Base-by-base conservation (phyloP, 495 filamentous ascomycete species). In the Bombardia bombarda region DNA sequence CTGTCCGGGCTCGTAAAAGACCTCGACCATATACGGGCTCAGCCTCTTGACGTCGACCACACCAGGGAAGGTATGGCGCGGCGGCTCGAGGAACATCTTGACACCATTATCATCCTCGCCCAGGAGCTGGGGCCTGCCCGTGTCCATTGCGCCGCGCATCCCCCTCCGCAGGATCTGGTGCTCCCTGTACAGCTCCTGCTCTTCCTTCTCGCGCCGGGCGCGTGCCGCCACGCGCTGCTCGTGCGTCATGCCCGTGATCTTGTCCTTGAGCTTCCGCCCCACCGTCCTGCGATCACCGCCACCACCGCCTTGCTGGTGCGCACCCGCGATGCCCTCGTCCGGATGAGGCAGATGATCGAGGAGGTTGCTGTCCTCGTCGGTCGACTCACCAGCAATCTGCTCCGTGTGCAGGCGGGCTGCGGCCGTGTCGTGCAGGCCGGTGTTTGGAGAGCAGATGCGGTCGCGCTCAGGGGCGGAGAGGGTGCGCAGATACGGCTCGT, bases 211-310 rank as follows among this genome's bases (percentile, higher is more conserved):
- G 4, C 47, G 42, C 12, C 46, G 36, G 1, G 24, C 35, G 1
- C 58, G 38, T 1, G 50, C 55, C 0, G 33, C 35, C 0, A 35
- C 47, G 3, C 57, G 52, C 30, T 61, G 35, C 18, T 37, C 32
- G 25, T 56, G 57, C 9, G 57, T 53, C 0, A 50, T 56, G 1
- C 57, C 52, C 0, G 57, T 61, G 6, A 61, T 26, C 3, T 25
- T 40, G 37, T 61, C 55, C 30, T 61, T 61, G 21, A 61, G 21
- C 10, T 49, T 53, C 20, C 55, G 40, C 5, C 45, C 54, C 0
- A 57, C 8, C 3, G 30, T 17, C 1, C 38, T 31, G 0, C 35
- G n/a, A 1, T 42, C 20, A 3, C 21, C 16, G 13, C 20, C 23
- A 14, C 39, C 13, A 20, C 28, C 26, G 24, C 24, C 17, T 17